Conservation (phyloP, 805 yeast genomes). For the Zygosaccharomyces pseudorouxii region DNA sequence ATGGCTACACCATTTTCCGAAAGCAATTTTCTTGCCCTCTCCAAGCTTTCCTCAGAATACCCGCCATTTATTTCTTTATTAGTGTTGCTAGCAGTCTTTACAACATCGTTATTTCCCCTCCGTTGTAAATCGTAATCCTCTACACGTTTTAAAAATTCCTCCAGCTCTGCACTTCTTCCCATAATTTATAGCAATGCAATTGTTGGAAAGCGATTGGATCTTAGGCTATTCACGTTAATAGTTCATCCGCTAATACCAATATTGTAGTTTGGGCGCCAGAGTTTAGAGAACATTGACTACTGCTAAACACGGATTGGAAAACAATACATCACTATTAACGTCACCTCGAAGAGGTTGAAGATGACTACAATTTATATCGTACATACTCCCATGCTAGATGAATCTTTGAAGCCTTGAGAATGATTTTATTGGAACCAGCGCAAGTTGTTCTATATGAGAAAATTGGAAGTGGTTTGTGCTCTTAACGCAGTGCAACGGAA, state of each 20-base stretch:
- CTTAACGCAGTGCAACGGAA: slow-evolving; percentile 50
- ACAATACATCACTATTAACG: slow-evolving; percentile 5
- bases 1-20: background rate
- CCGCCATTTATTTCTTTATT: slow-evolving; percentile 4
- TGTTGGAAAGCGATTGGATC: background rate
- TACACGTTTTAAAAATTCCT: slow-evolving; percentile 27
- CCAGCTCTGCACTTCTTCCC: slow-evolving; percentile 5
- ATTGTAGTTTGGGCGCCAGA: background rate
- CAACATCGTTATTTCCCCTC: background rate
- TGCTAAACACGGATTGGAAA: background rate
- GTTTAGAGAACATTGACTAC: background rate
- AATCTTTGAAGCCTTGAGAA: background rate
- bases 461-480: background rate
- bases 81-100: background rate
- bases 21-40: slow-evolving; percentile 18
- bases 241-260: background rate
- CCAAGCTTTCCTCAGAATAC: slow-evolving; percentile 16
- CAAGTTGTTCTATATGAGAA: background rate
- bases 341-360: background rate
- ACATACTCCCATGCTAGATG: background rate
- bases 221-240: background rate
- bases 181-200: background rate
- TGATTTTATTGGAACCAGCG: background rate
- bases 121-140: slow-evolving; percentile 23
- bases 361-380: slow-evolving; percentile 2